These are phyloP conservation scores for Mycena indigotica DNA, from an alignment of 768 basidiomycete genomes.

Conservation along the genomic window DNA sequence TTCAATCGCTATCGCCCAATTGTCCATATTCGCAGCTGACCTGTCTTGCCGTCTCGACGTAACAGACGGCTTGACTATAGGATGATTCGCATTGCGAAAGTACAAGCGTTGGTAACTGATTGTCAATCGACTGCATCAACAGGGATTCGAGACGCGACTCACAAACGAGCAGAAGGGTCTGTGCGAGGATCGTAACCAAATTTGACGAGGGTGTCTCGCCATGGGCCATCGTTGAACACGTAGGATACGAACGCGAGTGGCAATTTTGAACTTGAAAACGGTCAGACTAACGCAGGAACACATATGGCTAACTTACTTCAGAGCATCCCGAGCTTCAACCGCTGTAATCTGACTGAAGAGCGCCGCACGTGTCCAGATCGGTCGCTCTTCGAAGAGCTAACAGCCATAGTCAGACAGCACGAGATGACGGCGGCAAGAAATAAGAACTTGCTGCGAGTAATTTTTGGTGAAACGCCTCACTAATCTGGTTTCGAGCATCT, in stretches of 20 bases:
- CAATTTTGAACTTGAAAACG: slow-evolving; percentile 69
- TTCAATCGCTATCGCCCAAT: slow-evolving; percentile 41
- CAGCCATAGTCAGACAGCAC: neutral
- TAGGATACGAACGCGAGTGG: slow-evolving; percentile 82
- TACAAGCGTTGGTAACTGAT: slow-evolving; percentile 88
- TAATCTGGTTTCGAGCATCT: slow-evolving; percentile 56
- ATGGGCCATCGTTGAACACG: slow-evolving; percentile 92
- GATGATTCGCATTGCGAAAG: slow-evolving; percentile 86
- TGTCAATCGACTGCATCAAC: slow-evolving; percentile 1
- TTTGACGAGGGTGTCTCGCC: slow-evolving; percentile 84
- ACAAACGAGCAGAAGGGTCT: slow-evolving; percentile 76
- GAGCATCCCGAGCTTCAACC: slow-evolving; percentile 67
- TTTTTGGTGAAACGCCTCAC: slow-evolving; percentile 54
- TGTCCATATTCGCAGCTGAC: slow-evolving; percentile 42
- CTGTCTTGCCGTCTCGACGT: slow-evolving; percentile 65
- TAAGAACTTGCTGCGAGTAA: slow-evolving; percentile 50
- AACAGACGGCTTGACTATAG: slow-evolving; percentile 77
- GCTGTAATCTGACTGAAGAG: slow-evolving; percentile 79
- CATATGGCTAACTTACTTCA: slow-evolving; percentile 56
- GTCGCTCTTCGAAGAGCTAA: slow-evolving; percentile 61
- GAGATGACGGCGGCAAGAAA: neutral
- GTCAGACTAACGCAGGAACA: neutral
- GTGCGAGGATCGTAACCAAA: slow-evolving; percentile 90
- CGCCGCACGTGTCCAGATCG: slow-evolving; percentile 88
- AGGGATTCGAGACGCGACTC: slow-evolving; percentile 34